Percentiles rank a stretch among this genome's conserved stretches.
phyloP scores from a whole-genome alignment of 2,329 filamentous ascomycete genomes.

The Fusarium euwallaceae region DNA sequence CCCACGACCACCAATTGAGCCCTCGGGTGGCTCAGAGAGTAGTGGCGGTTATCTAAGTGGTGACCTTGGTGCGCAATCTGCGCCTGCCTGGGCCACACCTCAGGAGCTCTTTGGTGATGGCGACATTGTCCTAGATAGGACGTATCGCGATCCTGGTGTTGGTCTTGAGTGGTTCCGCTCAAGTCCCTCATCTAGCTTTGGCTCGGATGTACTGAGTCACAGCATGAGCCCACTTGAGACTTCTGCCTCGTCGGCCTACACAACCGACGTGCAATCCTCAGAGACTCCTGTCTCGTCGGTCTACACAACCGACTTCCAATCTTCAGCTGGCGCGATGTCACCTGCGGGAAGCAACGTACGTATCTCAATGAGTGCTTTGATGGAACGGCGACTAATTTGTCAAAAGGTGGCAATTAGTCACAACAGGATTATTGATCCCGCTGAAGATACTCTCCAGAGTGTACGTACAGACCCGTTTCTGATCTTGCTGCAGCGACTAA shows the following conservation, averaged over 20 bases:
- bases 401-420: slow-evolving; percentile 40
- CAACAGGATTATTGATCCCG: slow-evolving; percentile 6
- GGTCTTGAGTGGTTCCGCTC: slow-evolving; percentile 14
- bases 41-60: slow-evolving; percentile 1
- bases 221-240: slow-evolving; percentile 3
- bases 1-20: slow-evolving; percentile 25
- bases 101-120: slow-evolving; percentile 22
- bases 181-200: slow-evolving; percentile 14
- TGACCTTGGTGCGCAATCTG: slow-evolving; percentile 18
- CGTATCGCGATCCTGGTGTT: slow-evolving; percentile 38
- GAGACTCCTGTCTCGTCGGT: background rate
- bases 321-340: slow-evolving; percentile 3
- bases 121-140: slow-evolving; percentile 13
- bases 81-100: slow-evolving; percentile 1
- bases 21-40: slow-evolving; percentile 14
- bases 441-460: slow-evolving; percentile 18
- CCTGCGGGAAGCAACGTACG: slow-evolving; percentile 37
- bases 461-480: slow-evolving; percentile 17
- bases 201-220: slow-evolving; percentile 11
- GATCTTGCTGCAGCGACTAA: slow-evolving; percentile 19
- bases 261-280: slow-evolving; percentile 3
- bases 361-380: background rate
- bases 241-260: background rate
- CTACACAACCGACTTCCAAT: background rate
- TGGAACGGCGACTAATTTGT: slow-evolving; percentile 36